Percentiles rank a stretch among this genome's conserved stretches.
Evolutionary conservation across 2,329 filamentous ascomycete species (phyloP).

Genomic region (Cercospora berteroae): DNA sequence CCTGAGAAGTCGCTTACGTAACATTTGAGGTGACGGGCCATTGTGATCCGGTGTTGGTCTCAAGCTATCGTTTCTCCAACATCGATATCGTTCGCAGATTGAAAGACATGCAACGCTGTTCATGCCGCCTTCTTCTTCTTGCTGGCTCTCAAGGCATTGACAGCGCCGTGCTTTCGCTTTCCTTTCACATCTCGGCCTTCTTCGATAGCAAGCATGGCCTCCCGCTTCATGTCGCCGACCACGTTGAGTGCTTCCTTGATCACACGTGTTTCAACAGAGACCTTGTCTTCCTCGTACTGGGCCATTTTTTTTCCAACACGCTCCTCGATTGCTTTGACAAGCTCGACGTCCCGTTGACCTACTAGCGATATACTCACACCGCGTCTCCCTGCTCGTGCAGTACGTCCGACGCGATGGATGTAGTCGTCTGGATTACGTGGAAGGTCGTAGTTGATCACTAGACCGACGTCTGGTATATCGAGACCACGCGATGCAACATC

Average conservation of each 20-base stretch:
- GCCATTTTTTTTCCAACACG: constrained; percentile 78
- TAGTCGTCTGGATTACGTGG: constrained; percentile 97
- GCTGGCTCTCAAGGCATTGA: constrained; percentile 1
- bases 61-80: background rate
- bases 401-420: constrained; percentile 93
- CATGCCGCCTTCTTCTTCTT: constrained; percentile 5
- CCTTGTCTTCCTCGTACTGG: constrained; percentile 82
- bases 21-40: background rate
- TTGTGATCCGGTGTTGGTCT: background rate
- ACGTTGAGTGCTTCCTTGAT: constrained; percentile 80
- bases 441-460: constrained; percentile 94
- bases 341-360: constrained; percentile 86
- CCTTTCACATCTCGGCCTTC: constrained; percentile 88
- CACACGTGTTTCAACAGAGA: constrained; percentile 89
- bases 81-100: background rate
- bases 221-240: constrained; percentile 92
- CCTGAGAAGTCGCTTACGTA: background rate
- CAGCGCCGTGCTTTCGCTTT: constrained; percentile 52
- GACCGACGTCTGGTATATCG: constrained; percentile 85
- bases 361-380: constrained; percentile 86
- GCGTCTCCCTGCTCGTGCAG: constrained; percentile 80
- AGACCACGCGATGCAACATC: constrained; percentile 93
- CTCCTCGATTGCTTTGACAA: constrained; percentile 85
- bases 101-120: background rate
- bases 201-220: constrained; percentile 86